Conservation (phyloP, 106 monocot genomes). For the Dendrobium chrysotoxum region DNA sequence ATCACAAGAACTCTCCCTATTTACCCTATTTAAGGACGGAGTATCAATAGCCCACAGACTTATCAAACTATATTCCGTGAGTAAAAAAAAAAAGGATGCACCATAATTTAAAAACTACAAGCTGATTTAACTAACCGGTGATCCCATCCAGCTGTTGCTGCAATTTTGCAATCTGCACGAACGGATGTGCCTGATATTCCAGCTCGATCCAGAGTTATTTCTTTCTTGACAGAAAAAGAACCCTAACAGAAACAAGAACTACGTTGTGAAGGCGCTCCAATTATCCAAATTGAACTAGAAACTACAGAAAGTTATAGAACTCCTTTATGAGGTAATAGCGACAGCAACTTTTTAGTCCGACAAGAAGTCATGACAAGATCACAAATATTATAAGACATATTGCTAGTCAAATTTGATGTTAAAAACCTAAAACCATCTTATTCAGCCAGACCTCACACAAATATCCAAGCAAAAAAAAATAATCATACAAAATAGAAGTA, state of each 20-base stretch:
- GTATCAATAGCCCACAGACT: background rate
- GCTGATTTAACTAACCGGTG: constrained; percentile 44
- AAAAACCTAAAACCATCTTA: background rate
- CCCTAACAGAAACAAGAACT: constrained; percentile 30
- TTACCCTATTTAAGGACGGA: background rate
- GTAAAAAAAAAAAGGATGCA: background rate
- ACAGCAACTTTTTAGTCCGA: background rate
- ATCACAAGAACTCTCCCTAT: background rate
- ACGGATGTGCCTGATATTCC: constrained; percentile 74
- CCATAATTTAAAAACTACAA: background rate
- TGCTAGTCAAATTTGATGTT: background rate
- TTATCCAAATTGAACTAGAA: background rate
- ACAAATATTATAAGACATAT: background rate
- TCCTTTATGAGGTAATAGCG: background rate
- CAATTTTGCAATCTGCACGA: constrained; percentile 80
- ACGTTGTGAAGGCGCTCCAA: background rate
- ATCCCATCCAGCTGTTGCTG: constrained; percentile 98
- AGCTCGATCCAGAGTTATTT: constrained; percentile 72
- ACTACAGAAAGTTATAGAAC: background rate
- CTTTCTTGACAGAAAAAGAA: constrained; percentile 44
- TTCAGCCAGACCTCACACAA: background rate
- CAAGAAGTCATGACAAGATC: background rate
- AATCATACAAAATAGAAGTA: background rate
- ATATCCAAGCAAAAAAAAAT: background rate
- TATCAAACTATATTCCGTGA: background rate